Evolutionary conservation across 1,284 basidiomycete genomes (phyloP).

Genomic region (Pseudozyma tsukubaensis): DNA sequence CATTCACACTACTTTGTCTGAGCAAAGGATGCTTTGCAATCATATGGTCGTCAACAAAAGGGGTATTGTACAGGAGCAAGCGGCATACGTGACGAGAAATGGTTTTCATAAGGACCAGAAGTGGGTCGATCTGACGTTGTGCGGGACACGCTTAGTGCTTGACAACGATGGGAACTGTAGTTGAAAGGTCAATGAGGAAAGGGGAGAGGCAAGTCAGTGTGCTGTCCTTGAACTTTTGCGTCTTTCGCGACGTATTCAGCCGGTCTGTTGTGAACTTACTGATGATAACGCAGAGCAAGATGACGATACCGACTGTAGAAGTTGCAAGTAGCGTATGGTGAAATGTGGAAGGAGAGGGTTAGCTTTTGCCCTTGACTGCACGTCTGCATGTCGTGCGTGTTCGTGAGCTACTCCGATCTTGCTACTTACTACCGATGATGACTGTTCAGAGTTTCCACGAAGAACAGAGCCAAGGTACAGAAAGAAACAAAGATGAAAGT

Average conservation of each 20-base stretch:
- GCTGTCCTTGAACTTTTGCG: background rate
- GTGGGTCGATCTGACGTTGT: background rate
- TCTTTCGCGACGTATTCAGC: background rate
- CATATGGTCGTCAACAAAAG: constrained; percentile 10
- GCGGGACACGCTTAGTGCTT: constrained; percentile 38
- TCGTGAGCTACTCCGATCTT: background rate
- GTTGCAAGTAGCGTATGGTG: background rate
- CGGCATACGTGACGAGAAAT: constrained; percentile 12
- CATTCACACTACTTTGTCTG: too few relatives aligned
- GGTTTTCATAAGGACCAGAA: constrained; percentile 8
- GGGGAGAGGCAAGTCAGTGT: background rate
- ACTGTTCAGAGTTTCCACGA: constrained; percentile 13
- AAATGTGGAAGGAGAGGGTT: background rate
- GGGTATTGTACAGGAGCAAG: constrained; percentile 43
- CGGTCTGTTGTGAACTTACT: constrained; percentile 46
- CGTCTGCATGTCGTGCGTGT: background rate
- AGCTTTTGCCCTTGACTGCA: background rate
- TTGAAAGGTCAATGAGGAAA: background rate
- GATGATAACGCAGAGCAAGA: constrained; percentile 67
- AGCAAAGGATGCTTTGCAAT: constrained; percentile 16
- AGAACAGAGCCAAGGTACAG: background rate
- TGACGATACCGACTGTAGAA: constrained; percentile 61
- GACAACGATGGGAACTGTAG: constrained; percentile 57
- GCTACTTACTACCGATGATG: constrained; percentile 39
- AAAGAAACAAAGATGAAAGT: background rate